A percentile compares a stretch with the other conserved stretches of the same genome.
phyloP scores from a whole-genome alignment of 2,329 filamentous ascomycete genomes.

The Hypoxylon sp. region DNA sequence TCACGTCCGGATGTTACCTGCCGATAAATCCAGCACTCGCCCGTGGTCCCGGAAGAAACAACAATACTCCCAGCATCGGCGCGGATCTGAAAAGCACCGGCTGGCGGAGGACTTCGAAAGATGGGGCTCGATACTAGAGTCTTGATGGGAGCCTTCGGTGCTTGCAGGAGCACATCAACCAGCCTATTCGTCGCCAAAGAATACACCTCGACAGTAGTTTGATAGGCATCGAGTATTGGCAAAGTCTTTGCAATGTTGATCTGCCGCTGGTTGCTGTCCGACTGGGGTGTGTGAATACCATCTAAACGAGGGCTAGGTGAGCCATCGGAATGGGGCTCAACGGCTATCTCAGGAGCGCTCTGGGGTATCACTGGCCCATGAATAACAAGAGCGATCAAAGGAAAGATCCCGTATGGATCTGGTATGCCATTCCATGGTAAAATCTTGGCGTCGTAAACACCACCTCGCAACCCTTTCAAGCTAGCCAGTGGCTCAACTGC shows the following conservation, averaged over 20 bases:
- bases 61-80: conserved; percentile 80
- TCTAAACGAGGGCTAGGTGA: conserved; percentile 60
- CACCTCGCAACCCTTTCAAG: conserved; percentile 83
- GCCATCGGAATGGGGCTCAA: conserved; percentile 58
- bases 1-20: conserved; percentile 64
- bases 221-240: conserved; percentile 73
- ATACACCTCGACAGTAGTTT: conserved; percentile 91
- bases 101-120: conserved; percentile 77
- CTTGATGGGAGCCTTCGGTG: conserved; percentile 73
- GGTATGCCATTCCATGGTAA: conserved; percentile 75
- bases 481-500: conserved; percentile 78
- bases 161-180: conserved; percentile 80
- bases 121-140: conserved; percentile 72
- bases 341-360: conserved; percentile 54
- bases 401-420: conserved; percentile 71
- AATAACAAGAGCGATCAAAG: conserved; percentile 83
- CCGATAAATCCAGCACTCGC: conserved; percentile 86
- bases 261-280: conserved; percentile 59
- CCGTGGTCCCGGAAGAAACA: conserved; percentile 84
- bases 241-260: conserved; percentile 55
- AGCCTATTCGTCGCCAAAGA: conserved; percentile 82
- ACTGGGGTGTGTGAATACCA: conserved; percentile 60
- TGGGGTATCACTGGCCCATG: conserved; percentile 79
- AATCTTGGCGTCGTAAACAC: conserved; percentile 86
- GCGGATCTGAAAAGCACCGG: conserved; percentile 80